Evolutionary conservation across 225 moss, liverwort and hornwort species (phyloP).

Genomic region (Sphagnum contortum): DNA sequence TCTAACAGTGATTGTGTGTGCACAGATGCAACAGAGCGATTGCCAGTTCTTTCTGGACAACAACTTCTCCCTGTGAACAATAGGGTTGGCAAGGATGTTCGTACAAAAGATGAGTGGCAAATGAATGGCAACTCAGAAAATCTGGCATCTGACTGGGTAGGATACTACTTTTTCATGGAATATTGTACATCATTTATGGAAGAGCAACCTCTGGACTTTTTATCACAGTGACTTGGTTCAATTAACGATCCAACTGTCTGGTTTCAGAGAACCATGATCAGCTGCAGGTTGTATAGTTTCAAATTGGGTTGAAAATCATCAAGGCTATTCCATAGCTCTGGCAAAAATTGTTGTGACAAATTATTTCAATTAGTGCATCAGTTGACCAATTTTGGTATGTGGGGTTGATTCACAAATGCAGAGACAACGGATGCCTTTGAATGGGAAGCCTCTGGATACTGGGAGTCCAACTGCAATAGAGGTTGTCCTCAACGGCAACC

Average conservation of each 20-base stretch:
- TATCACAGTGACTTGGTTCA: neutral
- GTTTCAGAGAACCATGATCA: neutral
- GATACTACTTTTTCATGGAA: too few species aligned
- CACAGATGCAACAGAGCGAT: conserved; percentile 6
- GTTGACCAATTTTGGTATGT: neutral
- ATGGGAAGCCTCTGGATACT: conserved; percentile 9
- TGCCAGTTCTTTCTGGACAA: conserved; percentile 18
- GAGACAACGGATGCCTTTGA: conserved; percentile 11
- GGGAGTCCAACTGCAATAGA: conserved; percentile 6
- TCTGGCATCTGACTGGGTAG: conserved; percentile 3
- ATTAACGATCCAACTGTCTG: neutral
- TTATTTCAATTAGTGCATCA: neutral
- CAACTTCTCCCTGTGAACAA: conserved; percentile 22
- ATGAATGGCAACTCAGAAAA: conserved; percentile 30
- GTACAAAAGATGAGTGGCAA: conserved; percentile 35
- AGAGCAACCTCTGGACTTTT: neutral
- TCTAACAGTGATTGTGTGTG: neutral
- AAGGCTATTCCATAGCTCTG: too few species aligned
- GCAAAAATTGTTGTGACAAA: too few species aligned
- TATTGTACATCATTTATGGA: too few species aligned
- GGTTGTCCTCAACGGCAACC: conserved; percentile 7
- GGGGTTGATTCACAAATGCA: neutral
- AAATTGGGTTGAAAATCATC: too few species aligned
- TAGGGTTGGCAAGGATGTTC: conserved; percentile 29
- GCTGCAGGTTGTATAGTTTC: neutral